Evolutionary conservation across 1,284 basidiomycete genomes (phyloP).

Genomic region (Erythrobasidium hasegawianum): DNA sequence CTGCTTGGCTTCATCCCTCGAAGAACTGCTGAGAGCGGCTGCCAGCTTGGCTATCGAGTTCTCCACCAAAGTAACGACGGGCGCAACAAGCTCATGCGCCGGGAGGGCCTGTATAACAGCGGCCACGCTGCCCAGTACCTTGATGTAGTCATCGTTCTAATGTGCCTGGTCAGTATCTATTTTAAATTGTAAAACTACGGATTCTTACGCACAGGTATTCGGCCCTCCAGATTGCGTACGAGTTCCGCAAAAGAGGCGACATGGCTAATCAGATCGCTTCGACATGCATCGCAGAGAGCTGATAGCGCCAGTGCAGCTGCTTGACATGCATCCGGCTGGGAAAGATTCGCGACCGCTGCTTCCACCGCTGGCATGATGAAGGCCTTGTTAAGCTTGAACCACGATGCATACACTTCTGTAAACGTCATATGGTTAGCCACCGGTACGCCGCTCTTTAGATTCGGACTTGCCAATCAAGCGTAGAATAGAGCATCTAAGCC

Average conservation of each 20-base stretch:
- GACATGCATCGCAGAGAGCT: slow-evolving; percentile 41
- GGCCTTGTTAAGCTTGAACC: slow-evolving; percentile 42
- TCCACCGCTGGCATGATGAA: slow-evolving; percentile 35
- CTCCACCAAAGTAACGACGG: slow-evolving; percentile 35
- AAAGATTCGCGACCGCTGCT: slow-evolving; percentile 38
- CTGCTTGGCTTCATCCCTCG: slow-evolving; percentile 35
- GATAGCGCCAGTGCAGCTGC: slow-evolving; percentile 42
- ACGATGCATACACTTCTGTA: slow-evolving; percentile 42
- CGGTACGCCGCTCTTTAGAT: too few relatives aligned
- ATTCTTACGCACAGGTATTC: slow-evolving; percentile 39
- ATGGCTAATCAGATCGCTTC: slow-evolving; percentile 40
- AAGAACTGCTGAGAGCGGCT: slow-evolving; percentile 9
- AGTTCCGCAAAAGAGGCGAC: slow-evolving; percentile 45
- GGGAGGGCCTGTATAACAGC: slow-evolving; percentile 46
- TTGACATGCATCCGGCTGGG: slow-evolving; percentile 31
- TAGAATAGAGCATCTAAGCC: slow-evolving; percentile 39
- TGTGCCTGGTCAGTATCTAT: too few relatives aligned
- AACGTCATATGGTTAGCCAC: too few relatives aligned
- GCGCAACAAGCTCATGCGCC: slow-evolving; percentile 34
- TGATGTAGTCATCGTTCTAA: slow-evolving; percentile 43
- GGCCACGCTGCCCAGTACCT: slow-evolving; percentile 45
- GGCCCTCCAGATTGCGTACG: slow-evolving; percentile 41
- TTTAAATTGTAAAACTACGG: too few relatives aligned
- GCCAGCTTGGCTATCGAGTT: slow-evolving; percentile 13
- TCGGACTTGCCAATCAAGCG: slow-evolving; percentile 36